Base-by-base conservation (phyloP, 257 asterid genomes). In the Penstemon eatonii region DNA sequence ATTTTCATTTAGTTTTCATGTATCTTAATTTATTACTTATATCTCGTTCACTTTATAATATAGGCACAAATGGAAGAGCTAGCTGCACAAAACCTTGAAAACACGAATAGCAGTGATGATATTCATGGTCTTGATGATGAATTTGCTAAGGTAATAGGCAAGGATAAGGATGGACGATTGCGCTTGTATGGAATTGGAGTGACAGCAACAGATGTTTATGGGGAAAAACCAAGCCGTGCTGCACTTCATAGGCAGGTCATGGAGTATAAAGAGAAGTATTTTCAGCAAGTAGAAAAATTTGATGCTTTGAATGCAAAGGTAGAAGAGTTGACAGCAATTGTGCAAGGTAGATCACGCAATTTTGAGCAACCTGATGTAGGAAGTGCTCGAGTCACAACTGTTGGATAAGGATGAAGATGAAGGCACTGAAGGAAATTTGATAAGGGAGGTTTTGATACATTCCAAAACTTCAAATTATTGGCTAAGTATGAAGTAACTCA, bases 161-260 rank as follows among this genome's bases (percentile, higher is more conserved):
- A 10, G 4, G 53, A 61, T 45, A 61, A 61, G 53, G 53, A 61
- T 61, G 67, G 58, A 13, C 9, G 44, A 8, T 15, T 63, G 18
- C 56, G 56, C 9, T 44, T 45, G 67, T 63, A 63, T 63, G 67
- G 67, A 18, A 63, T 63, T 18, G 55, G 67, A 18, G 56, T 63
- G 33, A 62, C 13, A 44, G 41, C 4, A 63, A 37, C 19, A 3
- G 56, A 63, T 36, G 12, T 63, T 9, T 61, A 18, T 33, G 67
- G 54, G 12, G 44, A 8, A 6, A 44, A 42, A 15, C 67, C 33
- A 42, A 62, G 41, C 44, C 67, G 41, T 44, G 41, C 50, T 7
- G 15, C 67, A 15, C 41, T 56, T 7, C 43, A 18, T 4, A 56
- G 39, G 43, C 41, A 56, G 41, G 36, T 7, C 10, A 18, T 56